Base-by-base conservation (phyloP, 768 basidiomycete species). In the Chalciporus piperatus region DNA sequence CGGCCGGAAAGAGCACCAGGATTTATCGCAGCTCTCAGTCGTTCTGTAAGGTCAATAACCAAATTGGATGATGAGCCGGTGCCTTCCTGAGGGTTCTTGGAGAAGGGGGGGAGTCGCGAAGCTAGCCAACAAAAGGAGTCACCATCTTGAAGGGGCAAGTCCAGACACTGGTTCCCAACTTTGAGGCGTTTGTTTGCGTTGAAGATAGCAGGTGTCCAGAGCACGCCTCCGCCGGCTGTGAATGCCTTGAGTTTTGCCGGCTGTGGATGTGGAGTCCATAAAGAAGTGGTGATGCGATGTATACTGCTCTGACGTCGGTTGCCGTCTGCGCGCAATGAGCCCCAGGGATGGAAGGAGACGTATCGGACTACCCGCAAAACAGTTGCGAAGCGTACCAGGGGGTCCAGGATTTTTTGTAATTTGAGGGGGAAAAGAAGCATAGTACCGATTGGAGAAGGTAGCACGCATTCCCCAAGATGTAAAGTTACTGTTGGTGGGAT, bases 311-410 rank as follows among this genome's bases (percentile, higher is more conserved):
- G 65, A 9, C 80, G 76, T 30, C 90, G 77, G 52, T 77, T 68
- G 2, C 76, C 81, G 56, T 89, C 83, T 2, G 89, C 80, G 8
- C 73, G 77, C 16, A 77, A 60, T 42, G 82, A 81, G 5, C 91
- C 91, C 91, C 91, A 93, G 3, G 88, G 85, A 35, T 79, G 72
- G 41, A 81, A 84, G 0, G 90, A 92, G 38, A 83, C 70, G 59
- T 83, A 87, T 13, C 89, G 87, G 46, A 90, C 70, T 25, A 85
- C 72, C 28, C 82, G 78, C 39, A 78, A 66, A 54, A 83, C 62
- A 40, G 84, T 60, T 2, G 76, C 74, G 40, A 59, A 63, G 45
- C 69, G 73, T 16, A 79, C 47, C 3, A 58, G 51, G 1, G 66
- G 64, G 37, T 77, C 69, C 1, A 61, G 52, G 42, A 79, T 67